Base-by-base conservation (phyloP, 805 yeast genomes). In the Kurtzmaniella fragi region DNA sequence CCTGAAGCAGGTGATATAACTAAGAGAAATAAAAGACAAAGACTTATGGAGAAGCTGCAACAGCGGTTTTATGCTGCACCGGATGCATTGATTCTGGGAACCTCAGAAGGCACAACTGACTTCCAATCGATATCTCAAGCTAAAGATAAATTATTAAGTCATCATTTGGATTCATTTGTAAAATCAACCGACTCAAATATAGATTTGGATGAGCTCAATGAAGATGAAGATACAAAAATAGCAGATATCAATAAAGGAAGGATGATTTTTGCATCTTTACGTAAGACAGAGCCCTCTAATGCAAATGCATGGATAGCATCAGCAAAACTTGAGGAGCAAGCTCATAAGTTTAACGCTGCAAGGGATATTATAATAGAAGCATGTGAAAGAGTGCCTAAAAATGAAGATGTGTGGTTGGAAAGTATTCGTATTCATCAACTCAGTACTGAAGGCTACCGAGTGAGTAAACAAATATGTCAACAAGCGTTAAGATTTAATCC, bases 1-100 rank as follows among this genome's bases (percentile, higher is more conserved):
- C 98, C 98, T 0, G 96, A 88, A 45, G 93, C 87, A 1, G 84
- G 88, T 1, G 98, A 91, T 58, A 66, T 86, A 51, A 93, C 99
- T 0, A 73, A 80, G 51, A 69, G 78, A 41, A 88, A 88, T 59
- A 87, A 89, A 48, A 64, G 98, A 40, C 64, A 74, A 35, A 65
- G 96, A 39, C 57, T 78, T 32, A 70, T 79, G 39, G 74, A 76
- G 34, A 83, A 81, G 51, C 71, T 67, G 48, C 76, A 77, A 42
- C 80, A 81, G 45, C 64, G 96, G 43, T 77, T 75, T 31, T 91
- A 88, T 55, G 88, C 95, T 8, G 85, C 84, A 2, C 93, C 96
- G 0, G 97, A 91, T 56, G 54, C 78, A 1, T 57, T 87, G 5
- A 49, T 84, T 12, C 13, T 23, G 9, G 37, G 44, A 3, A 54